Percentiles rank a stretch among this genome's conserved stretches.
Conservation (phyloP, 164 flowering plant genomes). For the Chimonanthus salicifolius region DNA sequence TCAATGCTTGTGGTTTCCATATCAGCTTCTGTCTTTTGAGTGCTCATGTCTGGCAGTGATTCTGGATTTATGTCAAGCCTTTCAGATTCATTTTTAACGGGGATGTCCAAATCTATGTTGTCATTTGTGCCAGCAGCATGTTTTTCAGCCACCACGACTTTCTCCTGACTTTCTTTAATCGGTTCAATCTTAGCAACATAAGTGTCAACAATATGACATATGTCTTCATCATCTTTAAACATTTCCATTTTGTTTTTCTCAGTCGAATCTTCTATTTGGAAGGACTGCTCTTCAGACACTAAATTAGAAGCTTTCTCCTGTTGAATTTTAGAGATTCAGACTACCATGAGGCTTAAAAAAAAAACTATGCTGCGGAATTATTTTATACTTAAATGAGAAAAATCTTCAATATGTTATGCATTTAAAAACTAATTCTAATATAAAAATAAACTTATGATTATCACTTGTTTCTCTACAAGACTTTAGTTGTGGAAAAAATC, state of each 20-base stretch:
- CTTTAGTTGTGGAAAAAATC: no score
- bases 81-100: background rate
- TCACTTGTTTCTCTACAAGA: no score
- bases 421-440: no score
- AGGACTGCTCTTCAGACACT: conserved; percentile 3
- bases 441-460: no score
- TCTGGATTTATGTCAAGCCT: background rate
- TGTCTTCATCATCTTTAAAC: conserved; percentile 5
- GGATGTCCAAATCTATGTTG: background rate
- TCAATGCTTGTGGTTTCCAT: background rate
- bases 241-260: conserved; percentile 9
- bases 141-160: conserved; percentile 1
- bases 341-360: background rate
- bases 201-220: conserved; percentile 7
- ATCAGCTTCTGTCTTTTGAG: background rate
- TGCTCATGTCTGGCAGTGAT: background rate
- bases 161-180: conserved; percentile 13
- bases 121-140: background rate
- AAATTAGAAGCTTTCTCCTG: conserved; percentile 17
- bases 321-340: background rate
- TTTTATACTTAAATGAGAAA: no score
- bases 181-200: conserved; percentile 5
- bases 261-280: conserved; percentile 11
- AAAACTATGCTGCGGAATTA: no score
- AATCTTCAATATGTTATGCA: no score